Base-by-base conservation (phyloP, 176 grass and related monocot species). In the Aegilops speltoides region DNA sequence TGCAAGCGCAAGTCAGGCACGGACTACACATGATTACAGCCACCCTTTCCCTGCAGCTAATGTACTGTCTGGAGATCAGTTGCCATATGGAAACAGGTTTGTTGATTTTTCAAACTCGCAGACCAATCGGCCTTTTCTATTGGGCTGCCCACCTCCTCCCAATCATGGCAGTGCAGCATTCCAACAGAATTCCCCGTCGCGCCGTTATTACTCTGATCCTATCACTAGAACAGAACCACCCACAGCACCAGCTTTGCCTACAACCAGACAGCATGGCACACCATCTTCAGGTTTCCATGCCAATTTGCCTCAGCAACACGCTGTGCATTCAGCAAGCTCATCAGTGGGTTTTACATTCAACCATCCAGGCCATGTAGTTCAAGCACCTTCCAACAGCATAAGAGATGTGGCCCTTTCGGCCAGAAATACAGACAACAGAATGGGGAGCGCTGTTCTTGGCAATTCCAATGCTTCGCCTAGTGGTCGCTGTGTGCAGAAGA, bases 21-120 rank as follows among this genome's bases (percentile, higher is more conserved):
- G 10, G 60, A 68, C 61, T 48, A 50, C 29, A 40, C 63, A 89
- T 54, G 24, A 80, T 65, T 75, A 77, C 20, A 57, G 32, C 40
- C 62, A 84, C 9, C 25, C 80, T 71, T 66, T 87, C 28, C 40
- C 52, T n/a, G 12, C 64, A 73, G 54, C 38, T 40, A 66, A 80
- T 84, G 26, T 72, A 45, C 80, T 86, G 25, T 89, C 76, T 80
- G 62, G 10, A 40, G 80, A 92, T 84, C 89, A 22, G 28, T 86
- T 36, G 38, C 67, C 31, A 45, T 79, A 50, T 81, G 71, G 63
- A 59, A 24, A 90, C 52, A 83, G 50, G 40, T 79, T 46, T n/a
- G 33, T 33, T 17, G 45, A 82, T 60, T 80, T 65, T 70, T 34
- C 79, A 46, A 72, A 60, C 36, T 67, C 25, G 8, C 80, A 78